phyloP scores from a whole-genome alignment of 129 eudicot genomes.

The Saposhnikovia divaricata region DNA sequence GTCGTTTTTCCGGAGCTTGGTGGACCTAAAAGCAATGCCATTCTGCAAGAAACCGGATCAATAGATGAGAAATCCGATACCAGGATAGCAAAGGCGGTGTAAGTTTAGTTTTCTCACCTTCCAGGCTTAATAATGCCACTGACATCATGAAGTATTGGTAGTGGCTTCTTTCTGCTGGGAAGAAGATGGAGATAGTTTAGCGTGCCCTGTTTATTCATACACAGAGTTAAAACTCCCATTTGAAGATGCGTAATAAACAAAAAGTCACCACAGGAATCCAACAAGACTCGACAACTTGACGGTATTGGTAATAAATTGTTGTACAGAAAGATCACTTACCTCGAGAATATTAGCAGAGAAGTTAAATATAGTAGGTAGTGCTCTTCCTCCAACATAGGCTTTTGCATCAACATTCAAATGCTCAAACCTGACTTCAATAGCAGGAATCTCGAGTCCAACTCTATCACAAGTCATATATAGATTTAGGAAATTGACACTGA shows the following conservation, averaged over 20 bases:
- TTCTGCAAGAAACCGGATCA: constrained; percentile 33
- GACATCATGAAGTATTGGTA: constrained; percentile 62
- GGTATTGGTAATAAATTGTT: not conserved
- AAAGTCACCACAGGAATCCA: not conserved
- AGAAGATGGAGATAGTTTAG: constrained; percentile 48
- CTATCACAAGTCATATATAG: constrained; percentile 21
- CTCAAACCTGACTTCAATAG: constrained; percentile 64
- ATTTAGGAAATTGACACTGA: not conserved
- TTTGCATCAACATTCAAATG: constrained; percentile 59
- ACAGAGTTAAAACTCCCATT: not conserved
- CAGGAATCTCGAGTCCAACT: constrained; percentile 65
- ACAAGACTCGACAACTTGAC: not conserved
- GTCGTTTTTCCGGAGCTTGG: constrained; percentile 90
- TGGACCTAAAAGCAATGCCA: constrained; percentile 80
- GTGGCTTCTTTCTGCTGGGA: constrained; percentile 53
- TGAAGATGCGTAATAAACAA: not conserved
- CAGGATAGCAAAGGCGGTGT: not conserved
- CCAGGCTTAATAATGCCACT: constrained; percentile 79
- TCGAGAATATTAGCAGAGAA: constrained; percentile 51
- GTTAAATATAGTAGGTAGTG: constrained; percentile 52
- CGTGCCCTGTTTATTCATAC: constrained; percentile 29
- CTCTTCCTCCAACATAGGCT: constrained; percentile 62
- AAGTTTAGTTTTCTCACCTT: constrained; percentile 30
- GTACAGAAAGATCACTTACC: constrained; percentile 26
- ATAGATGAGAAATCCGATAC: not conserved